These are phyloP conservation scores for Gracilaria vermiculophylla DNA, from an alignment of 23 red algal genomes.

Conservation along the genomic window DNA sequence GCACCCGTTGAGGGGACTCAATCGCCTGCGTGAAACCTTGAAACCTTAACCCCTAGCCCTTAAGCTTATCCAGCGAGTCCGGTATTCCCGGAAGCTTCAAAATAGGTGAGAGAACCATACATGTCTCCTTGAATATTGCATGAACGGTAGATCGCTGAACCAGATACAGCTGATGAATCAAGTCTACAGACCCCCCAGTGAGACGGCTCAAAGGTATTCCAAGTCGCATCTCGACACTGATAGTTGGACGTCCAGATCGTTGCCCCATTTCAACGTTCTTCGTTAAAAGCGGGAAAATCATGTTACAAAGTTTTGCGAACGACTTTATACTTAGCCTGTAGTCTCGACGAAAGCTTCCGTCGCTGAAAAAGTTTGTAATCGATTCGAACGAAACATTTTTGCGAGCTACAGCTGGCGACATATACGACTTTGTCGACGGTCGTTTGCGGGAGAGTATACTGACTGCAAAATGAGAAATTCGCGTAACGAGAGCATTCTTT, in stretches of 20 bases:
- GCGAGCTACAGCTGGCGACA: background rate
- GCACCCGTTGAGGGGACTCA: background rate
- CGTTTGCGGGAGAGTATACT: too few relatives aligned
- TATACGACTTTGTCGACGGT: background rate
- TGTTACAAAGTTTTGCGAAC: background rate
- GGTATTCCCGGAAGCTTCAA: background rate
- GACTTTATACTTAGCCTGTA: background rate
- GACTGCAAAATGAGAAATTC: too few relatives aligned
- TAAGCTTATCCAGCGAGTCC: background rate
- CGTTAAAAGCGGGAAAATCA: background rate
- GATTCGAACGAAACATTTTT: slow-evolving; percentile 9
- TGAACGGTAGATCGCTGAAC: background rate
- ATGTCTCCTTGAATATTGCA: background rate
- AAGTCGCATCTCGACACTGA: background rate
- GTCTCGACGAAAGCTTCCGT: background rate
- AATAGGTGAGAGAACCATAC: background rate
- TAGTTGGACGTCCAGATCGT: background rate
- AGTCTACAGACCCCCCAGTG: background rate
- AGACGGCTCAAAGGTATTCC: background rate
- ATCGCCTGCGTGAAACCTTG: background rate
- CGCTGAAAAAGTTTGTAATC: background rate
- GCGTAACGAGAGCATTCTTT: too few relatives aligned
- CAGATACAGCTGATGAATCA: background rate
- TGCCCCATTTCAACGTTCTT: background rate
- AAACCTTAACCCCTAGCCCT: background rate